Evolutionary conservation across 2,329 filamentous ascomycete genomes (phyloP).

Genomic region (Pyricularia pennisetigena): DNA sequence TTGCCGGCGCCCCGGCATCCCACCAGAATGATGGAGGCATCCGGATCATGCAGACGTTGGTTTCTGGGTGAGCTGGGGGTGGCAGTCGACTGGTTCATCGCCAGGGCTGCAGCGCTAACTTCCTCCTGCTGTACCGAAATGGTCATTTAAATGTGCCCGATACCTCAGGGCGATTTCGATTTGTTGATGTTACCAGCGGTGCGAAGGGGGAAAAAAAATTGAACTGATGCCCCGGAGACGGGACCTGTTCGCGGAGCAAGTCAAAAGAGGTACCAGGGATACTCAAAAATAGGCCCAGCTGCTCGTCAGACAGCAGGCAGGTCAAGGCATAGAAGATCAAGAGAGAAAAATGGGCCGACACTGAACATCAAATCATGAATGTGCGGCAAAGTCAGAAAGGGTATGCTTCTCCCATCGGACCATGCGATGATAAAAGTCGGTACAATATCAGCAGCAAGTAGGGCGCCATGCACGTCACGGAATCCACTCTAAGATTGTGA

Average conservation of each 20-base stretch:
- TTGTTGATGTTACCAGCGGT: neutral
- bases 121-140: neutral
- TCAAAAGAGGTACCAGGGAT: neutral
- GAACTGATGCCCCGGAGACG: neutral
- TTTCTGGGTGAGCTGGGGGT: slow-evolving; percentile 19
- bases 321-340: neutral
- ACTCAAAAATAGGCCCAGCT: neutral
- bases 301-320: neutral
- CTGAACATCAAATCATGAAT: neutral
- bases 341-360: neutral
- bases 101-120: neutral
- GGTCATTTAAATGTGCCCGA: neutral
- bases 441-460: neutral
- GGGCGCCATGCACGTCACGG: neutral
- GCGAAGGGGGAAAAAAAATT: neutral
- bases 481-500: neutral
- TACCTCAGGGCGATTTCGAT: neutral
- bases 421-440: neutral
- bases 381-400: neutral
- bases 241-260: neutral
- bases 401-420: neutral
- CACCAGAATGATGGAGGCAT: slow-evolving; percentile 61
- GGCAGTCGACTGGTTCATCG: neutral
- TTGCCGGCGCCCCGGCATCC: slow-evolving; percentile 65
- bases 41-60: slow-evolving; percentile 36